Conservation (phyloP, 2,329 filamentous ascomycete species). For the Aspergillus aculeatus region DNA sequence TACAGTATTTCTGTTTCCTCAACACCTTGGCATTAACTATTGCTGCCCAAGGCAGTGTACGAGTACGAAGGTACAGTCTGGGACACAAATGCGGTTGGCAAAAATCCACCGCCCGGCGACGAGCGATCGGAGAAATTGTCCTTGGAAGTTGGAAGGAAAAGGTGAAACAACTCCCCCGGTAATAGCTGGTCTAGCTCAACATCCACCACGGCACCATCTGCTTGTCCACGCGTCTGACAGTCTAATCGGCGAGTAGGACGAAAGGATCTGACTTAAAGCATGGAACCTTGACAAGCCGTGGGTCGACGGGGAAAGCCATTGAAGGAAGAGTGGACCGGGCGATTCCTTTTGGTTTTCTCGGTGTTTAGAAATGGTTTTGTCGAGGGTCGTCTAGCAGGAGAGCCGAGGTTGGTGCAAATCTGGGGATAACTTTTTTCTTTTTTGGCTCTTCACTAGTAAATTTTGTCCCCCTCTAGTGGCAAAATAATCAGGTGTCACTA, state of each 20-base stretch:
- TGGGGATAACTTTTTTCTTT: background rate
- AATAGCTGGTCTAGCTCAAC: background rate
- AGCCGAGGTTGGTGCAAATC: background rate
- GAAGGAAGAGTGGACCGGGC: background rate
- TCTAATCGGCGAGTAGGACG: background rate
- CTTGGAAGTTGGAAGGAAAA: background rate
- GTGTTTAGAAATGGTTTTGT: background rate
- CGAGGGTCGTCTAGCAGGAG: no score
- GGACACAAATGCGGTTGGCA: no score
- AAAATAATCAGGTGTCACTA: no score
- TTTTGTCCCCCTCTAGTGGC: no score
- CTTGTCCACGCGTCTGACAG: constrained; percentile 2
- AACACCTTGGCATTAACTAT: no score
- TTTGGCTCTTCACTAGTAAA: no score
- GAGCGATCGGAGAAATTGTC: no score
- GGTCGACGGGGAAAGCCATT: background rate
- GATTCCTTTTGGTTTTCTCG: background rate
- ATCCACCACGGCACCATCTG: background rate
- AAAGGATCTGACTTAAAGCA: background rate
- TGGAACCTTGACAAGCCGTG: constrained; percentile 1
- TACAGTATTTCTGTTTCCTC: no score
- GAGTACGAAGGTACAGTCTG: background rate
- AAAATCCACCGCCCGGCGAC: no score
- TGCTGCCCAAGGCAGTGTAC: background rate
- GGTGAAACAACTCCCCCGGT: background rate